These are phyloP conservation scores for Starmerella floricola DNA, from an alignment of 805 yeast genomes.

Conservation along the genomic window DNA sequence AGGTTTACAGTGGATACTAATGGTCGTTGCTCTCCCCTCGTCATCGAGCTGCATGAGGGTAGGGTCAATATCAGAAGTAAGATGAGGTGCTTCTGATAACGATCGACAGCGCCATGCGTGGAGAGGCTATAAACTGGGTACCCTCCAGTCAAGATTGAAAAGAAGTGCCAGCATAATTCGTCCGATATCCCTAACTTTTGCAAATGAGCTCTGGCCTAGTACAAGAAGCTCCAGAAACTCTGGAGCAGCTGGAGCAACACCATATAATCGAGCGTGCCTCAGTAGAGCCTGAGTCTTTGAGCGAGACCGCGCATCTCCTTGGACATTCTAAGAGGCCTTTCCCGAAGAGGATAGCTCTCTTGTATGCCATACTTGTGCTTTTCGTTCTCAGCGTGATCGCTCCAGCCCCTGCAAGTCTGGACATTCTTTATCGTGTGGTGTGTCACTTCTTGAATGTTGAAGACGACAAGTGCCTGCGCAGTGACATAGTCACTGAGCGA, in stretches of 20 bases:
- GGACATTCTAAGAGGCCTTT: slow-evolving; percentile 19
- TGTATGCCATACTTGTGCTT: slow-evolving; percentile 7
- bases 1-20: too few relatives aligned
- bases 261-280: slow-evolving; percentile 16
- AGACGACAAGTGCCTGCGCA: slow-evolving; percentile 15
- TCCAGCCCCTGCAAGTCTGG: slow-evolving; percentile 20
- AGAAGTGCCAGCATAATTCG: too few relatives aligned
- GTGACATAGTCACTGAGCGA: slow-evolving; percentile 13
- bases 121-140: too few relatives aligned
- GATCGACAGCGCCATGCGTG: too few relatives aligned
- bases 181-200: too few relatives aligned
- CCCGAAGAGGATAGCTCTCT: slow-evolving; percentile 17
- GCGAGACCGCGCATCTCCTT: slow-evolving; percentile 13
- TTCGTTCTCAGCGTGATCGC: slow-evolving; percentile 11
- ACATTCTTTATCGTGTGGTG: slow-evolving; percentile 19
- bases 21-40: too few relatives aligned
- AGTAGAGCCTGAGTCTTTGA: slow-evolving; percentile 15
- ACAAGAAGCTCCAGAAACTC: slow-evolving; percentile 14
- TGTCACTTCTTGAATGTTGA: slow-evolving; percentile 17
- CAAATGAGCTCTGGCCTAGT: slow-evolving; percentile 9
- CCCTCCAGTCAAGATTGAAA: too few relatives aligned
- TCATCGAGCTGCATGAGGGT: too few relatives aligned
- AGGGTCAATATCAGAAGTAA: too few relatives aligned
- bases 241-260: slow-evolving; percentile 14
- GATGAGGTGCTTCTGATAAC: too few relatives aligned